phyloP scores from a whole-genome alignment of 1,284 basidiomycete species.

The Omphalotus olearius region DNA sequence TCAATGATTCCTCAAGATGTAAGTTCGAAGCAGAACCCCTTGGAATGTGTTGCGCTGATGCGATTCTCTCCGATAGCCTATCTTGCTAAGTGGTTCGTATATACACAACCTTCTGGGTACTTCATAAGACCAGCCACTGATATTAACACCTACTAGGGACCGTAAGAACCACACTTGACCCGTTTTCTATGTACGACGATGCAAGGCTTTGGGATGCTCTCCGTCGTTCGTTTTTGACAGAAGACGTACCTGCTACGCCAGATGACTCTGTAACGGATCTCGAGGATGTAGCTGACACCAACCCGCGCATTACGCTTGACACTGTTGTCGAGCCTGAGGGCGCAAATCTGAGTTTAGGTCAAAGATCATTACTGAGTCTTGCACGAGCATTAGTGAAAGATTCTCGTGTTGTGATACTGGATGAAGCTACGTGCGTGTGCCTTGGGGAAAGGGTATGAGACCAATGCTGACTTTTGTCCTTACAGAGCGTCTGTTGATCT shows the following conservation, averaged over 20 bases:
- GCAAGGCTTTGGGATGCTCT: conserved; percentile 60
- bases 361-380: conserved; percentile 64
- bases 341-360: conserved; percentile 58
- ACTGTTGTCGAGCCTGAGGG: conserved; percentile 63
- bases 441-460: neutral
- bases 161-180: conserved; percentile 66
- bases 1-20: conserved; percentile 55
- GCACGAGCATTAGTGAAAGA: conserved; percentile 68
- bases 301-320: conserved; percentile 46
- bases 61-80: conserved; percentile 30
- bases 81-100: conserved; percentile 40
- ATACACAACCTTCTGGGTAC: neutral
- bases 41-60: conserved; percentile 10
- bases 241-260: conserved; percentile 24
- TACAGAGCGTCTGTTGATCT: conserved; percentile 58
- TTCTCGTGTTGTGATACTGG: conserved; percentile 55
- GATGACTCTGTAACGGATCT: conserved; percentile 15
- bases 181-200: conserved; percentile 58
- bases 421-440: conserved; percentile 51
- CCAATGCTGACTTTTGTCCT: neutral
- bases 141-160: conserved; percentile 33
- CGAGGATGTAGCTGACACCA: conserved; percentile 15
- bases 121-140: conserved; percentile 18
- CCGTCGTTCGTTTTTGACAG: conserved; percentile 52
- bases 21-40: conserved; percentile 1